These are phyloP conservation scores for Telopea speciosissima DNA, from an alignment of 177 flowering plant species.

Conservation along the genomic window DNA sequence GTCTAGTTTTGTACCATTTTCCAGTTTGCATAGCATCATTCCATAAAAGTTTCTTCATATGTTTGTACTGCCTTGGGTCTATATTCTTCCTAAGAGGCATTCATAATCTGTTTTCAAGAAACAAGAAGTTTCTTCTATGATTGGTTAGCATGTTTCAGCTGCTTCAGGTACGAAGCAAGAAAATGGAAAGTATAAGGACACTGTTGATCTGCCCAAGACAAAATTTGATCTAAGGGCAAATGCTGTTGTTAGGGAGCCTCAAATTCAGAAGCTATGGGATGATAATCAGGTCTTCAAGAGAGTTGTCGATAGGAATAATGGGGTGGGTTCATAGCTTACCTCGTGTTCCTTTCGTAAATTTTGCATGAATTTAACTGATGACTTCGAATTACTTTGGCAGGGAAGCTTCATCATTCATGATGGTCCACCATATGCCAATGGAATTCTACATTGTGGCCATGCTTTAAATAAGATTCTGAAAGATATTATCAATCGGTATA, in stretches of 20 bases:
- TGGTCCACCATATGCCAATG: constrained; percentile 99
- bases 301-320: constrained; percentile 60
- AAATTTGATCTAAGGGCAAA: constrained; percentile 92
- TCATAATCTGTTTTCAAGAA: not conserved
- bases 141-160: constrained; percentile 11
- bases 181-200: constrained; percentile 87
- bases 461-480: constrained; percentile 95
- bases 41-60: not conserved
- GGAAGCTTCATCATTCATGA: constrained; percentile 85
- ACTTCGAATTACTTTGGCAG: constrained; percentile 33
- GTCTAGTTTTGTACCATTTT: constrained; percentile 14
- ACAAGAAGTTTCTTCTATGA: not conserved
- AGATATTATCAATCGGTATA: constrained; percentile 92
- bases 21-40: not conserved
- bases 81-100: too few relatives aligned
- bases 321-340: constrained; percentile 44
- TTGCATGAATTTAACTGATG: constrained; percentile 14
- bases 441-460: constrained; percentile 94
- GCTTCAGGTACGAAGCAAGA: constrained; percentile 65
- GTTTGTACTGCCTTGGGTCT: not conserved
- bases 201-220: constrained; percentile 91
- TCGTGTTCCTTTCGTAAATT: not conserved
- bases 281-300: constrained; percentile 76
- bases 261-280: constrained; percentile 94
- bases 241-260: constrained; percentile 81